These are phyloP conservation scores for Dalechampia spathulata DNA, from an alignment of 441 rosid genomes.

Conservation along the genomic window DNA sequence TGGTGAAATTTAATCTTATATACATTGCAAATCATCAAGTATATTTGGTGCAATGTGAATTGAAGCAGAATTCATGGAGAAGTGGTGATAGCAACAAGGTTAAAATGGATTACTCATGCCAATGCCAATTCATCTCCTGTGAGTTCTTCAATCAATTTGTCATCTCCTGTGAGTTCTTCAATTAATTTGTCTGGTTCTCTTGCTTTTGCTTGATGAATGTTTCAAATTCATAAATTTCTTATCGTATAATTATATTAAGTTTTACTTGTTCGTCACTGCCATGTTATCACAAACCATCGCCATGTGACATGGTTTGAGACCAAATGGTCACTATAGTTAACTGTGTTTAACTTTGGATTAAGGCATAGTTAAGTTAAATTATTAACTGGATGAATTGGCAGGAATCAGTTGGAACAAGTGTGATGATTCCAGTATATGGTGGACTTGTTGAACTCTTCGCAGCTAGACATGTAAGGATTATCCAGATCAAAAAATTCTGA, in stretches of 20 bases:
- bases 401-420: conserved; percentile 53
- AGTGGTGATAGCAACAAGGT: conserved; percentile 47
- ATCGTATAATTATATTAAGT: no score
- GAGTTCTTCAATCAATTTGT: conserved; percentile 7
- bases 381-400: conserved; percentile 16
- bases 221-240: no score
- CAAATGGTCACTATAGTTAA: no score
- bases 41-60: conserved; percentile 9
- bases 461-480: conserved; percentile 41
- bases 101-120: conserved; percentile 38
- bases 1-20: not conserved
- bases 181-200: not conserved
- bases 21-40: no score
- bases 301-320: no score
- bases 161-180: conserved; percentile 8
- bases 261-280: no score
- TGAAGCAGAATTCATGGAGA: conserved; percentile 70
- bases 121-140: conserved; percentile 31
- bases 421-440: conserved; percentile 60
- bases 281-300: no score
- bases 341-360: no score
- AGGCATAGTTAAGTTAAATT: no score
- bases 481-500: no score
- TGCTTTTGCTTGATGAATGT: not conserved
- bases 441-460: conserved; percentile 78